Conservation (phyloP, 257 asterid genomes). For the Parsonsia alboflavescens region DNA sequence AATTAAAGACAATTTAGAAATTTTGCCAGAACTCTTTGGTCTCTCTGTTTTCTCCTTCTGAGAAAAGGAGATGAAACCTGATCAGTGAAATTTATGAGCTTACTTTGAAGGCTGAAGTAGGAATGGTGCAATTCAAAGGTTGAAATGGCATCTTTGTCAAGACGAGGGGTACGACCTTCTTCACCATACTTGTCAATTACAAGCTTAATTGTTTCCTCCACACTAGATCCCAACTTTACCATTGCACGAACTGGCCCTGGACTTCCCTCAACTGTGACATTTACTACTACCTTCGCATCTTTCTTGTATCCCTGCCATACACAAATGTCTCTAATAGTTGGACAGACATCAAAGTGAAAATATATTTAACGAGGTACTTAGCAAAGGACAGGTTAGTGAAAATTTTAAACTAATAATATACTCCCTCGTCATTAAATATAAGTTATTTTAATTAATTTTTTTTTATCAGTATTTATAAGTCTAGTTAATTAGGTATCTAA, state of each 20-base stretch:
- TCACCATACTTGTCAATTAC: slow-evolving; percentile 46
- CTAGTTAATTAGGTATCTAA: too few species aligned
- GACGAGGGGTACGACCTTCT: slow-evolving; percentile 65
- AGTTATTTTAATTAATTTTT: too few species aligned
- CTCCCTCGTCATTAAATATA: too few species aligned
- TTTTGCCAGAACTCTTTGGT: too few species aligned
- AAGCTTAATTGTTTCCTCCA: slow-evolving; percentile 51
- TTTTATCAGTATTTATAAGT: too few species aligned
- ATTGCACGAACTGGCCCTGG: slow-evolving; percentile 66
- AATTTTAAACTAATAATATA: too few species aligned
- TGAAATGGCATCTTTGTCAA: slow-evolving; percentile 40
- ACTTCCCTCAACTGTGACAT: slow-evolving; percentile 71
- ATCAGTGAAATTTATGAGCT: slow-evolving; percentile 10
- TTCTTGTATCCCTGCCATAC: slow-evolving; percentile 36
- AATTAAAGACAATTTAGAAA: background rate
- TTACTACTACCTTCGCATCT: slow-evolving; percentile 68
- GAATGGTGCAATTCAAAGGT: slow-evolving; percentile 52
- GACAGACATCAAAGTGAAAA: background rate
- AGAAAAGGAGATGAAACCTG: too few species aligned
- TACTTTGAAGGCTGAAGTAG: slow-evolving; percentile 67
- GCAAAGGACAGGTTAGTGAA: too few species aligned
- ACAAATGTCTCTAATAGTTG: slow-evolving; percentile 3
- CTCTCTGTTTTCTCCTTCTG: too few species aligned
- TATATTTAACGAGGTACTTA: too few species aligned
- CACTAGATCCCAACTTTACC: slow-evolving; percentile 65